Conservation (phyloP, 2,329 filamentous ascomycete genomes). For the Fusarium proliferatum region DNA sequence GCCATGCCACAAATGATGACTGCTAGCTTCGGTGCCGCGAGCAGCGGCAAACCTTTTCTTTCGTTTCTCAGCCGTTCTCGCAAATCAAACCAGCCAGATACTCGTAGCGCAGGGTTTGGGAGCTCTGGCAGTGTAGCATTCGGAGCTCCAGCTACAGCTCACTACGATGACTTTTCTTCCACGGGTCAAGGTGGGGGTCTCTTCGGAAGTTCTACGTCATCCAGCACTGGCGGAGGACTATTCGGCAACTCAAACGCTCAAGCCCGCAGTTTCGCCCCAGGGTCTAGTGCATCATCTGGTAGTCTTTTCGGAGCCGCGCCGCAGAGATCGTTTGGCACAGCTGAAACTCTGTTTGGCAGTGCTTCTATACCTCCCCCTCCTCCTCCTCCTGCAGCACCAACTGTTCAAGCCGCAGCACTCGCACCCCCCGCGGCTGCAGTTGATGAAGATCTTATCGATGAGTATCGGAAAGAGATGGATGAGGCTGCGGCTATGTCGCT, state of each 20-base stretch:
- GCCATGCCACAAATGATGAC: neutral
- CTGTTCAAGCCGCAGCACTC: neutral
- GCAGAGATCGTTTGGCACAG: accelerated
- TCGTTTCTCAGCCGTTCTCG: no score
- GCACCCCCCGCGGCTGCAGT: neutral
- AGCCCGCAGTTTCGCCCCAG: neutral
- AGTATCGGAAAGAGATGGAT: constrained; percentile 9
- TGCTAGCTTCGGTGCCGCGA: neutral
- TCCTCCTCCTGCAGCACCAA: neutral
- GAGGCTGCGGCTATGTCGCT: neutral
- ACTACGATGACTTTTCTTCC: no score
- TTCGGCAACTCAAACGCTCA: neutral
- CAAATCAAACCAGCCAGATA: no score
- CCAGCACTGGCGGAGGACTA: neutral
- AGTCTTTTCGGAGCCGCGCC: neutral
- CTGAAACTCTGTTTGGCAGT: neutral
- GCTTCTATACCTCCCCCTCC: neutral
- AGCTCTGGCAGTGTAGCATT: no score
- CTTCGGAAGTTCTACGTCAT: neutral
- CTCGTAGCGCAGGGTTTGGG: neutral
- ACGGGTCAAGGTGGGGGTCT: neutral
- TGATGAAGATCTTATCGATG: neutral
- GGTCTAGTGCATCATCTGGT: neutral
- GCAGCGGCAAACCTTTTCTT: neutral
- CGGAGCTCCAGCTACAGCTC: no score